Conservation (phyloP, 2,329 filamentous ascomycete genomes). For the Ophiostoma ulmi region DNA sequence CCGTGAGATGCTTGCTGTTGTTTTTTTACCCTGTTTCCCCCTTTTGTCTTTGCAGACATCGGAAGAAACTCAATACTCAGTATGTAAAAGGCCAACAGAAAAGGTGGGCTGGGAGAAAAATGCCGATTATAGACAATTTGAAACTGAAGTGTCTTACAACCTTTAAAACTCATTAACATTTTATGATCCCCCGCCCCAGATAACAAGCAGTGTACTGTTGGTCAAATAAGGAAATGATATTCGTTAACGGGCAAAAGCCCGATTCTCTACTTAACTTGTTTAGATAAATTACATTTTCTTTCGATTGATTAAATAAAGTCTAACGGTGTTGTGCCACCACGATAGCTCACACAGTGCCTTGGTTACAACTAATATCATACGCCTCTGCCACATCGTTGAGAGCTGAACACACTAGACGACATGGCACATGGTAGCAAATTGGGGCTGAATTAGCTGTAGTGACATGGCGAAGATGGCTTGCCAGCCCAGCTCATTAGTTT, state of each 20-base stretch:
- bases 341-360: neutral
- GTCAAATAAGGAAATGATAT: neutral
- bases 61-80: neutral
- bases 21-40: neutral
- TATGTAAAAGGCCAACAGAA: neutral
- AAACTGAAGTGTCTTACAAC: neutral
- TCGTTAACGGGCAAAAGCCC: conserved; percentile 2
- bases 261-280: neutral
- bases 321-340: neutral
- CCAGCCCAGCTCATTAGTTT: no score
- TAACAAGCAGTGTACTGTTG: neutral
- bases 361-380: neutral
- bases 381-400: neutral
- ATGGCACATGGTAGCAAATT: neutral
- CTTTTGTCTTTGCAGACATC: neutral
- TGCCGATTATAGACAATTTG: neutral
- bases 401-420: neutral
- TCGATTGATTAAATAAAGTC: neutral
- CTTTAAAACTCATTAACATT: neutral
- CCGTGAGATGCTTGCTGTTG: neutral
- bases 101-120: neutral
- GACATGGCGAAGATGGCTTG: neutral
- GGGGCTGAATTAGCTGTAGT: neutral
- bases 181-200: conserved; percentile 2
- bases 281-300: neutral